Evolutionary conservation across 2,329 filamentous ascomycete genomes (phyloP), one percentile per base, ranked within the genome.

Genomic region (Lasiodiplodia hormozganensis): DNA sequence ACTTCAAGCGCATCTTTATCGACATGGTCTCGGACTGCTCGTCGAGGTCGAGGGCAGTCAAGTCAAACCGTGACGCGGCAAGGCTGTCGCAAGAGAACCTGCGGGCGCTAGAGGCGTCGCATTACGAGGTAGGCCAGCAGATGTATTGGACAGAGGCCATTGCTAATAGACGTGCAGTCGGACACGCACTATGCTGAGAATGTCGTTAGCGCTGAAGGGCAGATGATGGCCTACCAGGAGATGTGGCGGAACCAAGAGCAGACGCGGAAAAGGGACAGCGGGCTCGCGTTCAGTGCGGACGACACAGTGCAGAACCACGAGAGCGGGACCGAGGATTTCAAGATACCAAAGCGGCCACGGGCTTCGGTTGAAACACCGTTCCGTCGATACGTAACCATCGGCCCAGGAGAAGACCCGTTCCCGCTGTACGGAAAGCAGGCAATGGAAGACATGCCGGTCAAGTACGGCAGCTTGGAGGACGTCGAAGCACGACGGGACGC

Each of bases 151-250:
- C 43, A 43, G 34, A 18, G 6, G 18, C 4, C n/a, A 1, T 43
- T 3, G 12, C 66, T 68, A 23, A 68, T n/a, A 31, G 23, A 23
- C 16, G 8, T 11, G 14, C 18, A 68, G 66, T 62, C 66, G 5
- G 66, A 68, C 31, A 62, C 66, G 25, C 49, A 68, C 36, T 56
- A 68, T n/a, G 66, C 66, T 28, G 57, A 68, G 43, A 53, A 68
- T 23, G 34, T 68, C 11, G 56, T 68, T 10, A 40, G 25, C 43
- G 66, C 56, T 12, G 66, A 68, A 38, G 53, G 65, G 21, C 31
- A 67, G 40, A 49, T 49, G 43, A 58, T 58, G 34, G 54, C 47
- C 54, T 67, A 58, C 43, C 53, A 67, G 21, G 65, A 60, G 65
- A 54, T 67, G n/a, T 52, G 40, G 43, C 21, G 54, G 6, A 52